phyloP scores from a whole-genome alignment of 2,329 filamentous ascomycete genomes.

The Beauveria sp. region DNA sequence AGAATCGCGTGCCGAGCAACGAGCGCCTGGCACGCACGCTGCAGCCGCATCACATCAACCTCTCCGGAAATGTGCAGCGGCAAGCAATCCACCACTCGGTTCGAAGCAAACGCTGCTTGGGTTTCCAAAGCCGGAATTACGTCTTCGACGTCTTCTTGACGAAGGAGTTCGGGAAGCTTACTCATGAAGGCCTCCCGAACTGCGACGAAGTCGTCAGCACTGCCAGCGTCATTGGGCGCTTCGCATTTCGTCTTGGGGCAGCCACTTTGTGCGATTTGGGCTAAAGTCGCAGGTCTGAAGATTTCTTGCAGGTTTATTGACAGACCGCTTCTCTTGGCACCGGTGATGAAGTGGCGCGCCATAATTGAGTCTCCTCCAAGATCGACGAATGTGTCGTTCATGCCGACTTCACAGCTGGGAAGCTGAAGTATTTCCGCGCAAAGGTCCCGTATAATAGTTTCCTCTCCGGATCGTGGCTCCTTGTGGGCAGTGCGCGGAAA shows the following conservation, averaged over 20 bases:
- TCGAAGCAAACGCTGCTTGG: background rate
- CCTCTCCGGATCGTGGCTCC: background rate
- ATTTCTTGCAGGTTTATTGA: background rate
- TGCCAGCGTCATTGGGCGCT: background rate
- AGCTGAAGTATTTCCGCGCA: background rate
- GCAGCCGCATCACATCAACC: background rate
- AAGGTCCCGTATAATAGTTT: background rate
- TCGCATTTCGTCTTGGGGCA: background rate
- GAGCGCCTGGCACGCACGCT: background rate
- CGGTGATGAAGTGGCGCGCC: background rate
- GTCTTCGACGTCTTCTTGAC: background rate
- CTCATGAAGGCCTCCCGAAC: background rate
- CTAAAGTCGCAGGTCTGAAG: background rate
- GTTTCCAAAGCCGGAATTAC: background rate
- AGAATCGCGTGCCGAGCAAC: background rate
- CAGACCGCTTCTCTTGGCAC: background rate
- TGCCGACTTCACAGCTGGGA: background rate
- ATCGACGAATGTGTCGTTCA: conserved; percentile 3
- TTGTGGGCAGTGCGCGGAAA: background rate
- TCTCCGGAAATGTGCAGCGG: background rate
- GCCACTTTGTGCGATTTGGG: background rate
- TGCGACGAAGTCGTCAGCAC: background rate
- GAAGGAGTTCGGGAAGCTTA: background rate
- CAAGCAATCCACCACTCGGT: background rate
- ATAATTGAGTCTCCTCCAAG: conserved; percentile 1